phyloP scores from a whole-genome alignment of 345 rosid genomes.

The Clarkia xantiana region DNA sequence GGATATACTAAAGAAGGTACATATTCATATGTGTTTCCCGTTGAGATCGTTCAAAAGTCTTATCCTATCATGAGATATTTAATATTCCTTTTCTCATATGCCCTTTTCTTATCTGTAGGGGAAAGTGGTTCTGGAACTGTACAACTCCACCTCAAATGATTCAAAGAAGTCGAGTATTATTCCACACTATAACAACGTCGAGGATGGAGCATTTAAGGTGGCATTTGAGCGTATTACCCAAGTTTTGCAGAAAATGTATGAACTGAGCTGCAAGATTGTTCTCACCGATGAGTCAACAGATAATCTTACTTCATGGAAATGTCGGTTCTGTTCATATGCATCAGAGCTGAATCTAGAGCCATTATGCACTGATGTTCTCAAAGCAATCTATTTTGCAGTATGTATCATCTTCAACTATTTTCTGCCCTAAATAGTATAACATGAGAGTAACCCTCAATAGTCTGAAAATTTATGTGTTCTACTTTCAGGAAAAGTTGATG shows the following conservation, averaged over 20 bases:
- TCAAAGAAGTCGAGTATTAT: constrained; percentile 12
- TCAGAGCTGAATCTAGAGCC: constrained; percentile 31
- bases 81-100: neutral
- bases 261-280: constrained; percentile 14
- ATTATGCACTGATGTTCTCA: constrained; percentile 33
- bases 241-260: constrained; percentile 31
- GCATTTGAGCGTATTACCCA: constrained; percentile 24
- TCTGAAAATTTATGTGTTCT: constrained; percentile 6
- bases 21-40: constrained; percentile 3
- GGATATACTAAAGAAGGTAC: constrained; percentile 45
- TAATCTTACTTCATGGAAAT: constrained; percentile 54
- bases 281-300: constrained; percentile 23
- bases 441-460: neutral
- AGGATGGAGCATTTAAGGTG: constrained; percentile 22
- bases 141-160: constrained; percentile 16
- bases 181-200: constrained; percentile 22
- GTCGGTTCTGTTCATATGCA: constrained; percentile 31
- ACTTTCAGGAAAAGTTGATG: constrained; percentile 50
- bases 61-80: neutral
- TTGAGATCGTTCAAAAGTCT: neutral
- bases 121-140: constrained; percentile 34
- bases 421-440: neutral
- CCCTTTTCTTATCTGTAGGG: constrained; percentile 24
- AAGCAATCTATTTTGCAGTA: constrained; percentile 41
- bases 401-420: constrained; percentile 9